These are phyloP conservation scores for Fusarium clavum DNA, from an alignment of 2,329 filamentous ascomycete genomes.

Conservation along the genomic window DNA sequence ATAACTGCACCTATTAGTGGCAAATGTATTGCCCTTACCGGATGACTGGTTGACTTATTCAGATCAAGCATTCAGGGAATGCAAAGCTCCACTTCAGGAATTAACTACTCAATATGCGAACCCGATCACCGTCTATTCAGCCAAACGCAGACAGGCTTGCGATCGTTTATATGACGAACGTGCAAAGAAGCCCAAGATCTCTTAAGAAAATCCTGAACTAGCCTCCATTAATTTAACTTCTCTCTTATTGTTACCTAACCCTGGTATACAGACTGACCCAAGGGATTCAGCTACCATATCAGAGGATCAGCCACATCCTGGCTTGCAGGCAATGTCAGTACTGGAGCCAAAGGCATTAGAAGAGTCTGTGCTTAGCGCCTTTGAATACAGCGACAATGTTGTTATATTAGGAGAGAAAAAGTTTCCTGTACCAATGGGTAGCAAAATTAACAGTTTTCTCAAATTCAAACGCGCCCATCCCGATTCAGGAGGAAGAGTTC, in stretches of 20 bases:
- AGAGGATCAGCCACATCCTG: conserved; percentile 1
- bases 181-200: conserved; percentile 7
- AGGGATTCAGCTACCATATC: not conserved
- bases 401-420: conserved; percentile 2
- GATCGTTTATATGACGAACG: not conserved
- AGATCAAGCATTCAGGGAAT: conserved; percentile 1
- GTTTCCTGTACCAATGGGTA: conserved; percentile 10
- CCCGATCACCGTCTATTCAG: not conserved
- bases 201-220: not conserved
- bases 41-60: conserved; percentile 3
- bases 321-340: not conserved
- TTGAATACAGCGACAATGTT: conserved; percentile 6
- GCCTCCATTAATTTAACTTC: conserved; percentile 1
- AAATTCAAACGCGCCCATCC: conserved; percentile 13
- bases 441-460: conserved; percentile 17
- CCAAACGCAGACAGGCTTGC: not conserved
- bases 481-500: conserved; percentile 8
- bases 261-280: not conserved
- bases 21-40: not conserved
- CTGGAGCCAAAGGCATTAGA: not conserved
- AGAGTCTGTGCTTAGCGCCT: conserved; percentile 1
- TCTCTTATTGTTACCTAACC: not conserved
- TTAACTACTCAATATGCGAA: not conserved
- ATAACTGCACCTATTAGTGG: not conserved
- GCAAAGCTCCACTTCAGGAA: not conserved